Evolutionary conservation across 176 grass and related monocot genomes (phyloP).

Genomic region (barley (Hordeum vulgare)): MorexV3_pseudomolecules_assembly NC_058524.1:39460196-39460695

Average conservation of each 20-base stretch:
- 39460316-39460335: slow-evolving; percentile 47
- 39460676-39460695: slow-evolving; percentile 73
- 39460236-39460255: neutral
- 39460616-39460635: slow-evolving; percentile 52
- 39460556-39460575: slow-evolving; percentile 53
- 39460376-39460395: neutral
- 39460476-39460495: slow-evolving; percentile 51
- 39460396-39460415: neutral
- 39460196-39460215: neutral
- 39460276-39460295: neutral
- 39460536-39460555: slow-evolving; percentile 47
- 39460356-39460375: neutral
- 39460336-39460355: too few relatives aligned
- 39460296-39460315: slow-evolving; percentile 17
- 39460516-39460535: slow-evolving; percentile 48
- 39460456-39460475: slow-evolving; percentile 72
- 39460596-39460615: slow-evolving; percentile 22
- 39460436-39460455: slow-evolving; percentile 41
- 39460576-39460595: slow-evolving; percentile 67
- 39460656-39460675: slow-evolving; percentile 78
- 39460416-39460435: slow-evolving; percentile 29
- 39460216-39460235: slow-evolving; percentile 32
- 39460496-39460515: slow-evolving; percentile 49
- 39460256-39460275: neutral
- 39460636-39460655: slow-evolving; percentile 60